A percentile compares a stretch with the other conserved stretches of the same genome.
phyloP scores from a whole-genome alignment of 2,329 filamentous ascomycete species.

The Elsinoe perseae region DNA sequence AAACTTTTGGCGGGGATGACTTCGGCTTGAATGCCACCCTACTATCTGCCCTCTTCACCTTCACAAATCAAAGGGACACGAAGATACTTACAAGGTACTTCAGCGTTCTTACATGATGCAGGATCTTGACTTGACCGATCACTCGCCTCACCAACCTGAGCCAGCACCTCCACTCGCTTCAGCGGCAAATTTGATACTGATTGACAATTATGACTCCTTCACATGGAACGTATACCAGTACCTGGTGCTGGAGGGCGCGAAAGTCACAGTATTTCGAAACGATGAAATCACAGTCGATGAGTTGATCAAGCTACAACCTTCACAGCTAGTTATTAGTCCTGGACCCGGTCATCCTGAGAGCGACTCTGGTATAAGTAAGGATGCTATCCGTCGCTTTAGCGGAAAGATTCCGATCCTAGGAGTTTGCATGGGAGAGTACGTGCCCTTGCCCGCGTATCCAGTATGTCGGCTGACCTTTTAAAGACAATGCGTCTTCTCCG shows the following conservation, averaged over 20 bases:
- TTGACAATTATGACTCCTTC: conserved; percentile 99
- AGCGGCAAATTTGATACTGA: conserved; percentile 85
- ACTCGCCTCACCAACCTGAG: conserved; percentile 79
- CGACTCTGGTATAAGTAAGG: conserved; percentile 88
- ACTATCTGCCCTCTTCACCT: not conserved
- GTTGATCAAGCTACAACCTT: conserved; percentile 74
- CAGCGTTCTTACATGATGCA: conserved; percentile 24
- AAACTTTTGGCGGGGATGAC: conserved; percentile 4
- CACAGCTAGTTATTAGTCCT: conserved; percentile 89
- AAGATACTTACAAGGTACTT: not conserved
- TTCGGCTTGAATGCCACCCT: not conserved
- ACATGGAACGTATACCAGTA: conserved; percentile 99
- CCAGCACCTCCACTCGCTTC: conserved; percentile 64
- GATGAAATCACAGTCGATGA: conserved; percentile 83
- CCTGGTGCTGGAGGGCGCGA: conserved; percentile 88
- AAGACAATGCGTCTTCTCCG: conserved; percentile 89
- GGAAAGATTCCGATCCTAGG: conserved; percentile 93
- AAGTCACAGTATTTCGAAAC: conserved; percentile 82
- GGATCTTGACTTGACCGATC: conserved; percentile 54
- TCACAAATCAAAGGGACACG: not conserved
- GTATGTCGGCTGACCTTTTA: not conserved
- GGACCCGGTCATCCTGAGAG: conserved; percentile 87
- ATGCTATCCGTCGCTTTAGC: conserved; percentile 81
- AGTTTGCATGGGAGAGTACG: conserved; percentile 96
- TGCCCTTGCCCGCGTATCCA: conserved; percentile 23